Base-by-base conservation (phyloP, 768 basidiomycete species). In the Termitomyces sp. region DNA sequence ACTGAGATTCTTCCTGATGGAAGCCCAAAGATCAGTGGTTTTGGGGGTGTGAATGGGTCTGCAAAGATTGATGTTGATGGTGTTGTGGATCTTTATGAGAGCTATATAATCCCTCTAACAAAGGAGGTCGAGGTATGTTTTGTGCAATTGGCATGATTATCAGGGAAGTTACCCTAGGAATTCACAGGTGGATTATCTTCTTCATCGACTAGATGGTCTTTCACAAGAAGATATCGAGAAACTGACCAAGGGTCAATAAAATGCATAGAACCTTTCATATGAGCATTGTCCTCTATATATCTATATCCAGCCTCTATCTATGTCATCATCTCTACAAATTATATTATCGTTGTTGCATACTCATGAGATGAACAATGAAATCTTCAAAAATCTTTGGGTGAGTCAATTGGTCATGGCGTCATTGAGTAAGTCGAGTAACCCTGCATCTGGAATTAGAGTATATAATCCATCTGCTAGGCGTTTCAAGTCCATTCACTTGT, bases 51-150 rank as follows among this genome's bases (percentile, higher is more conserved):
- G 46, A 73, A 75, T 58, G 68, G 72, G 60, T 65, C 73, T 48
- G 70, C 79, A 5, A 96, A 95, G 79, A 92, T 99, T 63, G 95
- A 97, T 62, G 89, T 95, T 0, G 93, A 95, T 65, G 88, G 91
- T 46, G 94, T 99, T 15, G 91, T 97, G 29, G 88, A 93, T 70
- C 74, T 99, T 63, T 99, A 99, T 70, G 88, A 95, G 71, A 91
- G 89, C 69, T 94, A 89, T 69, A 95, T 99, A 65, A 99, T 99
- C 61, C 97, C 97, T 9, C 73, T 99, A 65, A 99, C 97, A 0
- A 98, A 96, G 74, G 94, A 97, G 70, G 93, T 99, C 60, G 97
- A 99, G 92, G 96, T 96, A 71, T 51, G 81, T 59, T 17, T 5
- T 34, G 17, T 34, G 14, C 25, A 12, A 50, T 40, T 34, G 8